phyloP scores from a whole-genome alignment of 495 filamentous ascomycete genomes.

The Zalerion maritima region DNA sequence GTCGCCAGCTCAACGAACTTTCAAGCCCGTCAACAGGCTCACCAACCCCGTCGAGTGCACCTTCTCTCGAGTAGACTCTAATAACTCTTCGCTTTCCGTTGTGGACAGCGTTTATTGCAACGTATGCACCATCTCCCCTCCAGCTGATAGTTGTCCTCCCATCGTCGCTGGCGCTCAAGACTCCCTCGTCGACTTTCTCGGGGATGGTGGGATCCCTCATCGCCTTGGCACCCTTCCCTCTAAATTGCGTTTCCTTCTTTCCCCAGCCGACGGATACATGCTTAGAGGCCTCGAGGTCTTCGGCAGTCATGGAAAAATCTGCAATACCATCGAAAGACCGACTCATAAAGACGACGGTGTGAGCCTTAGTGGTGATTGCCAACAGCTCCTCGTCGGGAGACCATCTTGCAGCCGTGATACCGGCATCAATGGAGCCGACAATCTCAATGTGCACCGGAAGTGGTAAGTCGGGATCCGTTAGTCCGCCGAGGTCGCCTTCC shows the following conservation, averaged over 20 bases:
- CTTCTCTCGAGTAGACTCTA: constrained; percentile 80
- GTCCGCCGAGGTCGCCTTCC: constrained; percentile 46
- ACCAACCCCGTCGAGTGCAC: constrained; percentile 75
- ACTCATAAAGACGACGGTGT: constrained; percentile 84
- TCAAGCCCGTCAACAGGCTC: constrained; percentile 88
- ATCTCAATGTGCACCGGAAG: constrained; percentile 70
- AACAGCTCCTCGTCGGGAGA: constrained; percentile 89
- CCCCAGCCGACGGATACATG: constrained; percentile 99
- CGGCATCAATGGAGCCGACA: constrained; percentile 80
- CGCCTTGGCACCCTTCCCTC: constrained; percentile 81
- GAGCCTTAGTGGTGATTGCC: constrained; percentile 61
- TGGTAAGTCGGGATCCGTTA: constrained; percentile 11
- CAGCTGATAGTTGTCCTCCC: constrained; percentile 61
- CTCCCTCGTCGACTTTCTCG: constrained; percentile 77
- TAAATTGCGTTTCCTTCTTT: constrained; percentile 94
- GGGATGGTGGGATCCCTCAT: constrained; percentile 88
- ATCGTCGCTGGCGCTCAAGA: constrained; percentile 57
- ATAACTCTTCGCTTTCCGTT: constrained; percentile 53
- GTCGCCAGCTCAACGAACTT: constrained; percentile 78
- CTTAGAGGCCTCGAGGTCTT: constrained; percentile 75
- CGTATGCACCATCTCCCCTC: constrained; percentile 86
- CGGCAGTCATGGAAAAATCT: constrained; percentile 50
- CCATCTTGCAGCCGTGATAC: constrained; percentile 81
- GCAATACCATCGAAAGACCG: constrained; percentile 72
- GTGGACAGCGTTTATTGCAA: constrained; percentile 72